These are phyloP conservation scores for Suillus tomentosus DNA, from an alignment of 768 basidiomycete genomes.

Conservation along the genomic window DNA sequence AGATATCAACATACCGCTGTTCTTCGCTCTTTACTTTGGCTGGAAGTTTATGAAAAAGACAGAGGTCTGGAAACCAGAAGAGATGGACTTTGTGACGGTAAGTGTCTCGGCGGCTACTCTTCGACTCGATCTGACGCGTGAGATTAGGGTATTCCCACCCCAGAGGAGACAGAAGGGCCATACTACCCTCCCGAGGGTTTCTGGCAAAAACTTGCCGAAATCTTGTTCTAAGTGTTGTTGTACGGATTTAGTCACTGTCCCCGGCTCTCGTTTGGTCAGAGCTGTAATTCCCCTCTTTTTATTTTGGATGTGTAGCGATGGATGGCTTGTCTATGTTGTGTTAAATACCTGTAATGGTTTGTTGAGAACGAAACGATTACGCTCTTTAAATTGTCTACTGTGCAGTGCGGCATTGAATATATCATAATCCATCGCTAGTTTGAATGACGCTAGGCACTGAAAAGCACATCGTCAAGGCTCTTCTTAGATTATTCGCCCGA, in stretches of 20 bases:
- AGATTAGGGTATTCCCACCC: conserved; percentile 15
- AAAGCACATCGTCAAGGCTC: neutral
- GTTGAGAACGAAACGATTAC: neutral
- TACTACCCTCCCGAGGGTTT: conserved; percentile 14
- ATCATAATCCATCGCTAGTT: neutral
- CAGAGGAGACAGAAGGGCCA: conserved; percentile 17
- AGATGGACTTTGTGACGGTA: conserved; percentile 75
- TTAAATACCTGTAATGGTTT: neutral
- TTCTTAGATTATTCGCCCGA: neutral
- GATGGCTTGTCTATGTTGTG: neutral
- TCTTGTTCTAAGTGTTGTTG: conserved; percentile 13
- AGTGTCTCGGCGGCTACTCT: conserved; percentile 22
- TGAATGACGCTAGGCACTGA: neutral
- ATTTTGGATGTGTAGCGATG: neutral
- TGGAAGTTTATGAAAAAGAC: conserved; percentile 26
- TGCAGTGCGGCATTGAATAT: neutral
- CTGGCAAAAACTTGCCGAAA: conserved; percentile 14
- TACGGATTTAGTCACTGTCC: neutral
- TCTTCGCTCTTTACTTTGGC: conserved; percentile 24
- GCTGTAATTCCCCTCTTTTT: neutral
- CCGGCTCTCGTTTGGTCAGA: neutral
- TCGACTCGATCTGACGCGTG: neutral
- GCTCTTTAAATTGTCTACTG: neutral
- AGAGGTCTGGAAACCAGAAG: conserved; percentile 50
- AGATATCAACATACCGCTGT: conserved; percentile 36